Percentiles rank a stretch among this genome's conserved stretches.
phyloP scores from a whole-genome alignment of 306 rosid genomes.

The Malus fusca region DNA sequence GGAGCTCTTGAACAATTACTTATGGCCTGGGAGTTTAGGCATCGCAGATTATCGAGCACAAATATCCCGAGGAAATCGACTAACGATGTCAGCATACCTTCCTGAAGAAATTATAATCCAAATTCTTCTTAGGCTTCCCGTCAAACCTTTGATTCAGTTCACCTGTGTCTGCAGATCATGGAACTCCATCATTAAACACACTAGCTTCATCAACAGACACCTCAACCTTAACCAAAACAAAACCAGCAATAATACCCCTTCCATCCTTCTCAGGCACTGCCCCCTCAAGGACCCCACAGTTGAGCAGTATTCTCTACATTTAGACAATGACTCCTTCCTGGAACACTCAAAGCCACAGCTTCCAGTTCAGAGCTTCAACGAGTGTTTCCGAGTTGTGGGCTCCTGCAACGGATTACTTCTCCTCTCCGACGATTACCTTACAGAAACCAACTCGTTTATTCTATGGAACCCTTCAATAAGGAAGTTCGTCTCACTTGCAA shows the following conservation, averaged over 20 bases:
- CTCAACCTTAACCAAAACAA: background rate
- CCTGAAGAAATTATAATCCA: background rate
- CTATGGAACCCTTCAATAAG: conserved; percentile 13
- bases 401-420: conserved; percentile 5
- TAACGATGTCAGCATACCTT: background rate
- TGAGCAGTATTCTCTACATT: conserved; percentile 3
- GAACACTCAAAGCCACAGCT: background rate
- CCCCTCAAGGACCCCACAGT: background rate
- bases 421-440: background rate
- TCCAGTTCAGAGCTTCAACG: background rate
- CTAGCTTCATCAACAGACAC: conserved; percentile 2
- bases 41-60: background rate
- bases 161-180: conserved; percentile 12
- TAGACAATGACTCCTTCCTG: background rate
- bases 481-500: background rate
- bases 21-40: too few species aligned
- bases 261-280: conserved; percentile 11
- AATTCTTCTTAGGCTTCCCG: conserved; percentile 10
- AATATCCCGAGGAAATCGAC: background rate
- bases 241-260: background rate
- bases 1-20: too few species aligned
- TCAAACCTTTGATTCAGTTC: background rate
- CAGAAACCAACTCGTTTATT: background rate
- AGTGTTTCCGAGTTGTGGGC: background rate
- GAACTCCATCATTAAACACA: background rate